These are phyloP conservation scores for Hordeum pubiflorum DNA, from an alignment of 202 grass and related monocot genomes.

Conservation along the genomic window DNA sequence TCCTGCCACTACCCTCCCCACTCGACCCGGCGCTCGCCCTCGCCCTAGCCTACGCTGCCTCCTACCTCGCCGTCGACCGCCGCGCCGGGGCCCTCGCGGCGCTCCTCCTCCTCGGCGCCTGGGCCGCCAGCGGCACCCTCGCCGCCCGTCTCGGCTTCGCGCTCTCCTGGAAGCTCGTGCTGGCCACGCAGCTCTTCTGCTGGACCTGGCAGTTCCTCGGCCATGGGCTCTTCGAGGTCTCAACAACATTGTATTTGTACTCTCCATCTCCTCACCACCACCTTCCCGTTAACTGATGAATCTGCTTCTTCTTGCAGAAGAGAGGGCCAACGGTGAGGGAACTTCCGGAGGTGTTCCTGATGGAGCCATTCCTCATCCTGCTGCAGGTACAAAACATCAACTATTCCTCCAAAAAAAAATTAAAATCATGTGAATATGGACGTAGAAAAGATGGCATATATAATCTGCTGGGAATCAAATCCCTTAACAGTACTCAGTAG, in stretches of 20 bases:
- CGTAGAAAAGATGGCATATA: neutral
- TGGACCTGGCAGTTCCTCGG: constrained; percentile 57
- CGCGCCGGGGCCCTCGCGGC: constrained; percentile 56
- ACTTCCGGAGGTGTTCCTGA: constrained; percentile 62
- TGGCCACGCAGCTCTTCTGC: constrained; percentile 64
- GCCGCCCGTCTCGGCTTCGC: constrained; percentile 51
- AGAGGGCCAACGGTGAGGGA: constrained; percentile 53
- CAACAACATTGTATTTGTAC: neutral
- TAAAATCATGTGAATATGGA: no score
- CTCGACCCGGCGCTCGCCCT: constrained; percentile 53
- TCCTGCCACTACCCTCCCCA: constrained; percentile 28
- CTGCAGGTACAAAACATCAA: constrained; percentile 43
- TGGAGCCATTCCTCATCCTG: constrained; percentile 93
- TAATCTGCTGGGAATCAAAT: neutral
- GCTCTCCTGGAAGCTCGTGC: constrained; percentile 39
- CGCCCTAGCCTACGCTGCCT: constrained; percentile 45
- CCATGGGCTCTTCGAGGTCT: constrained; percentile 69
- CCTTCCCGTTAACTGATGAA: neutral
- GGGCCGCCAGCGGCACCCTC: constrained; percentile 49
- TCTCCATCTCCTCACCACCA: neutral
- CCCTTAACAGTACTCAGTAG: neutral
- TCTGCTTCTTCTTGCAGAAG: constrained; percentile 35
- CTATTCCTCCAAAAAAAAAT: no score
- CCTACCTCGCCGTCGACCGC: constrained; percentile 52
- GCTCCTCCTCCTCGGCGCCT: constrained; percentile 46